These are phyloP conservation scores for Cyberlindnera sargentensis DNA, from an alignment of 805 yeast species.

Conservation along the genomic window DNA sequence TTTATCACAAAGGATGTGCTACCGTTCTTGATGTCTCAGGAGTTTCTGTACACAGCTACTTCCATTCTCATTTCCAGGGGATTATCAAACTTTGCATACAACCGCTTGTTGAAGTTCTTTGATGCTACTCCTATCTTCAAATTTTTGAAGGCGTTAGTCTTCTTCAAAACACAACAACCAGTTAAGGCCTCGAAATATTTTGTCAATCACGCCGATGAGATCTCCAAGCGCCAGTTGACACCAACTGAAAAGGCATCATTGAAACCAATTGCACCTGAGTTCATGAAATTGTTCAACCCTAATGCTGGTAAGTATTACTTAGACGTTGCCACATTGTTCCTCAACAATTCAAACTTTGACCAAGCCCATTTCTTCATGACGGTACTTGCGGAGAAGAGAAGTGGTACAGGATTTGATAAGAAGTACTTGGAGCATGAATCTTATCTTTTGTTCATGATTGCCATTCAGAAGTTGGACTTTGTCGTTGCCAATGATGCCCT, in stretches of 20 bases:
- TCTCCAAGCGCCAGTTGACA: constrained; percentile 21
- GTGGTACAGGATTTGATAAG: constrained; percentile 16
- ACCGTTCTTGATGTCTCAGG: constrained; percentile 14
- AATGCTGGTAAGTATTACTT: constrained; percentile 31
- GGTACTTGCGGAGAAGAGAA: constrained; percentile 17
- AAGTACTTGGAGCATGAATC: constrained; percentile 18
- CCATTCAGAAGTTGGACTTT: constrained; percentile 26
- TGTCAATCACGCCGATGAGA: constrained; percentile 20
- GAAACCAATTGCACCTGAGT: constrained; percentile 14
- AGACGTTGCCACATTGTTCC: constrained; percentile 32
- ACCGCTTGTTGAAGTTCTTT: constrained; percentile 13
- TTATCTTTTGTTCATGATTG: constrained; percentile 20
- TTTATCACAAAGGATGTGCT: constrained; percentile 11
- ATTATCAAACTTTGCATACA: constrained; percentile 9
- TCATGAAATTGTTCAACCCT: constrained; percentile 22
- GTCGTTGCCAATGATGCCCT: constrained; percentile 30
- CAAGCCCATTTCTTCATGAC: constrained; percentile 32
- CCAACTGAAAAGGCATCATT: constrained; percentile 19
- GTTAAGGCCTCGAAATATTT: constrained; percentile 27
- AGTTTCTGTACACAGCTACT: constrained; percentile 10
- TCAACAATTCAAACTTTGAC: constrained; percentile 23
- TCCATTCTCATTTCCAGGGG: constrained; percentile 9
- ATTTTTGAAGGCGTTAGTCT: constrained; percentile 17
- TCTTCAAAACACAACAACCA: constrained; percentile 22
- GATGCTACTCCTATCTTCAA: constrained; percentile 14